Conservation (phyloP, 73 alveolate genomes). For the Diophrys sp. region DNA sequence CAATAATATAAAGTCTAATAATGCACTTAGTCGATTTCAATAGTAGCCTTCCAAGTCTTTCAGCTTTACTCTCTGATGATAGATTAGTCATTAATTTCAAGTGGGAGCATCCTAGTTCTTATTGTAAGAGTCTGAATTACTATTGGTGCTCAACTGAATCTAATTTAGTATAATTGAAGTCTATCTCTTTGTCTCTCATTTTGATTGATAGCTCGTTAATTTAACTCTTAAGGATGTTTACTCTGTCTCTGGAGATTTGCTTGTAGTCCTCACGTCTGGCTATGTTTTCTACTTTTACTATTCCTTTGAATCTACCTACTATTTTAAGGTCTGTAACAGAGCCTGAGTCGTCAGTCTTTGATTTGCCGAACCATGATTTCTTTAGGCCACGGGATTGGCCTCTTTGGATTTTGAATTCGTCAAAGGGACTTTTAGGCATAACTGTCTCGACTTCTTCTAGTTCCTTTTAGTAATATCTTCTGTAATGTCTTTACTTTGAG, state of each 20-base stretch:
- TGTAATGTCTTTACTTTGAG: slow-evolving; percentile 82
- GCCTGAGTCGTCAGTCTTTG: slow-evolving; percentile 41
- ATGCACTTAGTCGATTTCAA: slow-evolving; percentile 55
- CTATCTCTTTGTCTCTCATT: slow-evolving; percentile 21
- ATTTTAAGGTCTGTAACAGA: slow-evolving; percentile 25
- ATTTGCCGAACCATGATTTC: slow-evolving; percentile 29
- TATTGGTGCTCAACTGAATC: slow-evolving; percentile 37
- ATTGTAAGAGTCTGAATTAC: slow-evolving; percentile 19
- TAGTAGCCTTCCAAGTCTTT: slow-evolving; percentile 33
- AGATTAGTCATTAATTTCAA: slow-evolving; percentile 24
- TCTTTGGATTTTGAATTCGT: slow-evolving; percentile 27
- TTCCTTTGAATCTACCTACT: slow-evolving; percentile 66
- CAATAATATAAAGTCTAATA: slow-evolving; percentile 84
- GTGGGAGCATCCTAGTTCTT: slow-evolving; percentile 26
- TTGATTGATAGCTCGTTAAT: slow-evolving; percentile 28
- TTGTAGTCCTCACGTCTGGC: slow-evolving; percentile 20
- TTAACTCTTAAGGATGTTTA: slow-evolving; percentile 18
- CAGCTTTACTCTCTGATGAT: slow-evolving; percentile 15
- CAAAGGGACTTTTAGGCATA: slow-evolving; percentile 56
- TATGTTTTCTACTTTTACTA: slow-evolving; percentile 28
- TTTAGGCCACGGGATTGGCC: slow-evolving; percentile 64
- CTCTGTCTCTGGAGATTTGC: slow-evolving; percentile 17
- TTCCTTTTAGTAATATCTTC: slow-evolving; percentile 72
- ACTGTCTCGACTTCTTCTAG: slow-evolving; percentile 70
- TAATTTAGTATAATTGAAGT: slow-evolving; percentile 23